A percentile compares a stretch with the other conserved stretches of the same genome.
Evolutionary conservation across 176 grass and related monocot species (phyloP).

Genomic region (Cymbopogon citratus): DNA sequence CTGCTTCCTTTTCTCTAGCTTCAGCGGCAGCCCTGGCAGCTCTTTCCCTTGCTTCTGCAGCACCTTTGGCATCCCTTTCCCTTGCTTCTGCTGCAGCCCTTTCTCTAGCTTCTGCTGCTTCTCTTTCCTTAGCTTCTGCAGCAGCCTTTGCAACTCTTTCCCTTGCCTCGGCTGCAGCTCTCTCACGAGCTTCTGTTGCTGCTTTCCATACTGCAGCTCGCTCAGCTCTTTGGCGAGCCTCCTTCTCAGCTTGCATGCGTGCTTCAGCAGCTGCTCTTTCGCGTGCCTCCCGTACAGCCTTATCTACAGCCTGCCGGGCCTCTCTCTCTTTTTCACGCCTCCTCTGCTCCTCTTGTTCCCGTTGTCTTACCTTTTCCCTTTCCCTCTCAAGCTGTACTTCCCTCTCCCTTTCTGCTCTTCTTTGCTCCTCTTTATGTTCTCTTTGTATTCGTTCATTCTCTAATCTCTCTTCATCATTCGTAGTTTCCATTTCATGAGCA

Average conservation of each 20-base stretch:
- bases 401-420: constrained; percentile 38
- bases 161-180: constrained; percentile 35
- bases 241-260: constrained; percentile 38
- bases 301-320: constrained; percentile 36
- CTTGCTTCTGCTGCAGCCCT: constrained; percentile 13
- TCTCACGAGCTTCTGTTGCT: constrained; percentile 45
- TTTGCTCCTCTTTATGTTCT: constrained; percentile 29
- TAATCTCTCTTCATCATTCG: constrained; percentile 13
- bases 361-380: constrained; percentile 34
- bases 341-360: constrained; percentile 32
- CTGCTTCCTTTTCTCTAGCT: constrained; percentile 39
- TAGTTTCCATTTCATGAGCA: constrained; percentile 16
- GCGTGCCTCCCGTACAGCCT: constrained; percentile 42
- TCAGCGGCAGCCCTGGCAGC: constrained; percentile 12
- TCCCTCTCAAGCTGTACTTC: constrained; percentile 31
- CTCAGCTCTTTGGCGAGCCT: constrained; percentile 30
- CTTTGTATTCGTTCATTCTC: constrained; percentile 25
- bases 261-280: constrained; percentile 48
- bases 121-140: constrained; percentile 23
- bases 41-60: constrained; percentile 29
- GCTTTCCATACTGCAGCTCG: constrained; percentile 48
- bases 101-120: constrained; percentile 24
- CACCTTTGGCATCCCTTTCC: constrained; percentile 4
- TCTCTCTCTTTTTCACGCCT: constrained; percentile 39
- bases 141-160: constrained; percentile 29